These are phyloP conservation scores for Candida dajiaensis DNA, from an alignment of 805 yeast species.

Conservation along the genomic window DNA sequence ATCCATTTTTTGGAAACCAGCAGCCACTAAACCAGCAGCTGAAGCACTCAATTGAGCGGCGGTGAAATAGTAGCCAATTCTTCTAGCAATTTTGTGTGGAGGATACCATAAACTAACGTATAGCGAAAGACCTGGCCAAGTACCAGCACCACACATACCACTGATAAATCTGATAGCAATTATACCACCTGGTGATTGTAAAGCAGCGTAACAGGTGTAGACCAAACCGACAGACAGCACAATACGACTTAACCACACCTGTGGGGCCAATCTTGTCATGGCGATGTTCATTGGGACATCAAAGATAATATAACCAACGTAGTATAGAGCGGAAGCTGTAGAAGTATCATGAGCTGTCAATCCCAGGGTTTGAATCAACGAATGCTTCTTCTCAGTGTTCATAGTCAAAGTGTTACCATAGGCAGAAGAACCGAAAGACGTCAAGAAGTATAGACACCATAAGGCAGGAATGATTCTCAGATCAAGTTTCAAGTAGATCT, in stretches of 20 bases:
- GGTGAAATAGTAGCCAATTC: constrained; percentile 86
- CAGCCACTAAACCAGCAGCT: constrained; percentile 82
- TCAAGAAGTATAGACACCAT: constrained; percentile 72
- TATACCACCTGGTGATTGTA: constrained; percentile 51
- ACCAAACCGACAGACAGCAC: constrained; percentile 73
- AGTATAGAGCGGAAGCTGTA: constrained; percentile 74
- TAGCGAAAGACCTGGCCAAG: constrained; percentile 89
- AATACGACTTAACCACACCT: constrained; percentile 77
- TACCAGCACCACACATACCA: constrained; percentile 78
- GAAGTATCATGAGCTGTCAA: constrained; percentile 54
- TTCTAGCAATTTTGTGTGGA: constrained; percentile 61
- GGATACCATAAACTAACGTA: constrained; percentile 85
- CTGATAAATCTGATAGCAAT: constrained; percentile 67
- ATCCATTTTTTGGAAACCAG: constrained; percentile 84
- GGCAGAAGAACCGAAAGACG: constrained; percentile 72
- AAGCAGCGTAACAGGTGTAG: constrained; percentile 65
- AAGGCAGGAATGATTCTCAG: constrained; percentile 72
- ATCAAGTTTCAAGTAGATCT: constrained; percentile 58
- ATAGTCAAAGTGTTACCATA: constrained; percentile 78
- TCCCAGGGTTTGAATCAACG: constrained; percentile 45
- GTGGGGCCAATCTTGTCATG: constrained; percentile 82
- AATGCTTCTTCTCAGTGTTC: constrained; percentile 60
- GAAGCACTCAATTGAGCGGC: constrained; percentile 91
- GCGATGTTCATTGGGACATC: constrained; percentile 84
- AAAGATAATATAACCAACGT: constrained; percentile 76